Percentiles rank a stretch among this genome's conserved stretches.
phyloP scores from a whole-genome alignment of 805 yeast species.

The Lipomyces lipofer region DNA sequence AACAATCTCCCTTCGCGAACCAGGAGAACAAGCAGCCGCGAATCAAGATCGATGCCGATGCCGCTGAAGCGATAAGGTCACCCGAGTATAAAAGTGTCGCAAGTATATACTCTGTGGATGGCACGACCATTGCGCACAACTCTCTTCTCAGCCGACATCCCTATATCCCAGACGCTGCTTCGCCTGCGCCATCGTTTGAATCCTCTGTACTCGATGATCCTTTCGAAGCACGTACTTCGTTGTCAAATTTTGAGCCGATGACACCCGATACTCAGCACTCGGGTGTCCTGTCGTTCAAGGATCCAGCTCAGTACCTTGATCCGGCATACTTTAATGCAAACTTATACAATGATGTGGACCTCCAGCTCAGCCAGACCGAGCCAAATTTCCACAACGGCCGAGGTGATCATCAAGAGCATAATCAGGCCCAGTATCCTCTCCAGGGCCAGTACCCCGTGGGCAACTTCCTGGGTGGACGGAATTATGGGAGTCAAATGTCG shows the following conservation, averaged over 20 bases:
- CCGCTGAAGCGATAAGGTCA: background rate
- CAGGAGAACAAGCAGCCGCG: background rate
- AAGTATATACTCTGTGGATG: background rate
- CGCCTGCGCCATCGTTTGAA: slow-evolving; percentile 26
- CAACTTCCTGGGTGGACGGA: background rate
- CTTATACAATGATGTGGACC: background rate
- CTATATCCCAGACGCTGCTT: slow-evolving; percentile 11
- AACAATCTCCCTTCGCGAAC: background rate
- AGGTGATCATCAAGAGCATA: no score
- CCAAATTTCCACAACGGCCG: no score
- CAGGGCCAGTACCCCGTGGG: no score
- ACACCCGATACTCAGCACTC: slow-evolving; percentile 31
- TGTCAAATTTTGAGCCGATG: slow-evolving; percentile 24
- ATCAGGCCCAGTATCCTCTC: no score
- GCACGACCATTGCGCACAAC: background rate
- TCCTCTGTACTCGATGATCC: slow-evolving; percentile 20
- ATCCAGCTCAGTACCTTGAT: slow-evolving; percentile 9
- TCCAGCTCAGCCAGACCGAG: no score
- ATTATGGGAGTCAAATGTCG: background rate
- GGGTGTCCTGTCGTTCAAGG: background rate
- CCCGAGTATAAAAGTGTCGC: background rate
- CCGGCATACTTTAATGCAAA: slow-evolving; percentile 4
- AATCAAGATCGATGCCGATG: background rate
- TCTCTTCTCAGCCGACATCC: background rate
- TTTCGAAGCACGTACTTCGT: background rate